A percentile compares a stretch with the other conserved stretches of the same genome.
phyloP scores from a whole-genome alignment of 352 stramenopile genomes.

The Phytophthora boehmeriae region DNA sequence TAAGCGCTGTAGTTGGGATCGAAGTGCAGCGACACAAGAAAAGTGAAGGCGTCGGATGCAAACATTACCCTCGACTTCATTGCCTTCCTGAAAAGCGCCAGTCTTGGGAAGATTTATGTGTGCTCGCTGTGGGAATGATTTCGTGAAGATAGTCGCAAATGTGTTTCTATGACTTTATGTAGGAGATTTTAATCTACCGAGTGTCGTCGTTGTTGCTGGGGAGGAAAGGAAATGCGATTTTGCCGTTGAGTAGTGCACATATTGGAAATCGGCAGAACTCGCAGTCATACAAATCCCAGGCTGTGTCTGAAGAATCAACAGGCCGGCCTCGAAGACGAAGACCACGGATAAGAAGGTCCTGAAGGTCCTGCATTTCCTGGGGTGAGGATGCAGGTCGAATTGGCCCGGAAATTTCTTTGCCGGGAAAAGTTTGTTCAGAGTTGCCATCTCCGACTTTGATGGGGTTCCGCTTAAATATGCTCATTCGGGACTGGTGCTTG shows the following conservation, averaged over 20 bases:
- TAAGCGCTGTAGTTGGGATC: too few relatives aligned
- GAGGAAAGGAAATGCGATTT: slow-evolving; percentile 35
- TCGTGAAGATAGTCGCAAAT: too few relatives aligned
- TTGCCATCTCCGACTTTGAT: slow-evolving; percentile 12
- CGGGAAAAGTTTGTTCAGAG: neutral
- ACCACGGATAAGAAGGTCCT: slow-evolving; percentile 23
- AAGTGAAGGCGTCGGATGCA: too few relatives aligned
- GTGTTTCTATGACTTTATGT: too few relatives aligned
- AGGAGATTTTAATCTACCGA: too few relatives aligned
- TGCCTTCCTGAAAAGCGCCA: too few relatives aligned
- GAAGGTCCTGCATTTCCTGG: slow-evolving; percentile 3
- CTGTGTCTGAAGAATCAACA: slow-evolving; percentile 4
- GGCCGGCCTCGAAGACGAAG: slow-evolving; percentile 15
- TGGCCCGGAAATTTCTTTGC: neutral
- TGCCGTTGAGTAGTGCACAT: slow-evolving; percentile 24
- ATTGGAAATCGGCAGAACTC: slow-evolving; percentile 48
- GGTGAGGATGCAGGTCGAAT: neutral
- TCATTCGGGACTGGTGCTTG: slow-evolving; percentile 13
- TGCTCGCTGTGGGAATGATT: too few relatives aligned
- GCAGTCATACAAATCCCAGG: slow-evolving; percentile 50
- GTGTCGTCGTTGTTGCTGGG: neutral
- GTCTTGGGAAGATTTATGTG: too few relatives aligned
- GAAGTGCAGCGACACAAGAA: too few relatives aligned
- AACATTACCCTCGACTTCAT: too few relatives aligned
- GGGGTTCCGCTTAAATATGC: slow-evolving; percentile 7